phyloP scores from a whole-genome alignment of 352 stramenopile genomes.

The Blastocystis sp. region DNA sequence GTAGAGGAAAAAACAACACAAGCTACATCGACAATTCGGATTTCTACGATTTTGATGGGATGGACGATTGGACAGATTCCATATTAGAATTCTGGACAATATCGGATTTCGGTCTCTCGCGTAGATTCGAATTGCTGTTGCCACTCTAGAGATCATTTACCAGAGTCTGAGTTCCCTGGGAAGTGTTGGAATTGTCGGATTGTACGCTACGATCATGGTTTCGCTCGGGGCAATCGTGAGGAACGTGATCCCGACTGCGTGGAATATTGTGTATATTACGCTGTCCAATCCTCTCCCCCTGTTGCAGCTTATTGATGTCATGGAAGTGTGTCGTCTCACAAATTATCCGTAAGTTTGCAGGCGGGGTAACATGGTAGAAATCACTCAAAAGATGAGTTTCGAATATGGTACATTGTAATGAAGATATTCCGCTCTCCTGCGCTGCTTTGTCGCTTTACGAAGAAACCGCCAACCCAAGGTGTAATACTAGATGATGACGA shows the following conservation, averaged over 20 bases:
- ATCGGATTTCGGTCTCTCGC: slow-evolving; percentile 24
- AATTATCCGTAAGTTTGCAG: background rate
- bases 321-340: slow-evolving; percentile 47
- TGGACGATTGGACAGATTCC: slow-evolving; percentile 18
- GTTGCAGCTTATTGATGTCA: slow-evolving; percentile 18
- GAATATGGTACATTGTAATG: slow-evolving; percentile 50
- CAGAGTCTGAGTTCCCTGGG: slow-evolving; percentile 46
- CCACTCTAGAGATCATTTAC: slow-evolving; percentile 7
- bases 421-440: slow-evolving; percentile 48
- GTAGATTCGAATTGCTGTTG: background rate
- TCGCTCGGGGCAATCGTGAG: slow-evolving; percentile 19
- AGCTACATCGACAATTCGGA: background rate
- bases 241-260: slow-evolving; percentile 19
- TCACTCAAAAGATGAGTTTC: slow-evolving; percentile 24
- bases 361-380: background rate
- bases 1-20: slow-evolving; percentile 1
- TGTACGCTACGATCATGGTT: slow-evolving; percentile 55
- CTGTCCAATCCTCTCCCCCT: slow-evolving; percentile 45
- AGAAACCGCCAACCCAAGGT: slow-evolving; percentile 6
- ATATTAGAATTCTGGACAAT: slow-evolving; percentile 45
- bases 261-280: slow-evolving; percentile 50
- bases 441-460: slow-evolving; percentile 6
- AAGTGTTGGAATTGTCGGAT: slow-evolving; percentile 49
- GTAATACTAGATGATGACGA: slow-evolving; percentile 33
- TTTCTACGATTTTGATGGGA: slow-evolving; percentile 30